Evolutionary conservation across 78 protist genomes (phyloP), one percentile per base, ranked within the genome.

Genomic region (Anaeramoeba ignava): DNA sequence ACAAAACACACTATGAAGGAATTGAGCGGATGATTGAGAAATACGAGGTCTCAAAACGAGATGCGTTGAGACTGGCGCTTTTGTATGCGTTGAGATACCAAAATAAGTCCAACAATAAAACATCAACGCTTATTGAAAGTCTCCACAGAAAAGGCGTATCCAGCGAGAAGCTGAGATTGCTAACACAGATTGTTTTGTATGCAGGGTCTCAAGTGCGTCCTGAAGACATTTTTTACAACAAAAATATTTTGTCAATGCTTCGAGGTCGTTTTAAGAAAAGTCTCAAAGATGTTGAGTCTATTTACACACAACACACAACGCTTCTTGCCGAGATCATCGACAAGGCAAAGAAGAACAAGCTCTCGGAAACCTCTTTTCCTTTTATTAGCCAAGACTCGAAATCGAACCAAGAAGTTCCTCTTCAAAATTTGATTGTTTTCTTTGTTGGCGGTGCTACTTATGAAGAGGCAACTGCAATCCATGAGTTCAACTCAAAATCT

Each of bases 371-470:
- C 91, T 80, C 67, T 31, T 80, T 1, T 38, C 38, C 8, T 0
- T 31, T 41, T n/a, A 31, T 40, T 33, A 3, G 40, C 38, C 67
- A 38, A 0, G 1, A 17, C 8, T 87, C 36, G 38, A 0, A 23
- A 8, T 0, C 54, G 3, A 82, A 36, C 0, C 73, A 33, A 86
- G 83, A 31, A 33, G 39, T 40, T 31, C 38, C 23, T 33, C 41
- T 73, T 34, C 80, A 27, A 68, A 33, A 82, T 38, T 86, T 95
- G 33, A 93, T 95, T 41, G 84, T 93, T 38, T 91, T 95, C 38
- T 36, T 92, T 34, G 90, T 88, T 78, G 98, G 97, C 3, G 98
- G 98, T 40, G 85, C 79, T 3, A 95, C 98, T 1, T 95, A 82
- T 88, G 98, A 95, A 86, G 98, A 94, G 83, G 95, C 96, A n/a